Base-by-base conservation (phyloP, 2,329 filamentous ascomycete species). In the Pseudogymnoascus sp. region DNA sequence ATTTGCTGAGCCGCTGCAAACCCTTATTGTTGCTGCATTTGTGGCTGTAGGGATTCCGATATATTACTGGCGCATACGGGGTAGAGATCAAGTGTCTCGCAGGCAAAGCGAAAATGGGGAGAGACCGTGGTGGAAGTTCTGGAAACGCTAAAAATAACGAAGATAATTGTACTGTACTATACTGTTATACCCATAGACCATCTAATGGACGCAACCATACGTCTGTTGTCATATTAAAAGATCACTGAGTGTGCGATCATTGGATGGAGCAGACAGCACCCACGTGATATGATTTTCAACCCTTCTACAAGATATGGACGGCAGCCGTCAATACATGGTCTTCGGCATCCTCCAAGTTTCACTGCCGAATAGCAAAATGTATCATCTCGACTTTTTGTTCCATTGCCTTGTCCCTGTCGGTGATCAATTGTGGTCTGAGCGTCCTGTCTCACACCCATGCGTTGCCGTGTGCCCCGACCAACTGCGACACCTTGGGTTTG, bases 1-100 rank as follows among this genome's bases (percentile, higher is more conserved):
- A 12, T 94, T 99, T 71, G 89, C 92, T 12, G 87, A 96, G 75
- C 94, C 94, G 4, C 69, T 96, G 59, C 92, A 99, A 79, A 96
- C 93, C 0, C 72, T 96, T 22, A 84, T 93, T 20, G 94, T 99
- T 6, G 78, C 97, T 5, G 86, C 78, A 0, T 99, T 97, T 70
- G 89, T 97, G 63, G 78, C 88, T 4, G 87, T 86, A 0, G 94
- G 94, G 1, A 79, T 97, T 37, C 89, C 92, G 0, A 84, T 97
- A 28, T 99, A 93, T 75, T 96, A 89, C 73, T 96, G 88, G 85
- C 83, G 91, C 66, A 87, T 97, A 54, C 84, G 85, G 58, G 81
- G 87, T 20, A 79, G 85, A 54, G 84, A 88, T 68, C 73, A 77
- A 25, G 71, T 73, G 8, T 78, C 78, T 68, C 75, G 77, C 63